These are phyloP conservation scores for Karstenula rhodostoma DNA, from an alignment of 2,329 filamentous ascomycete genomes.

Conservation along the genomic window DNA sequence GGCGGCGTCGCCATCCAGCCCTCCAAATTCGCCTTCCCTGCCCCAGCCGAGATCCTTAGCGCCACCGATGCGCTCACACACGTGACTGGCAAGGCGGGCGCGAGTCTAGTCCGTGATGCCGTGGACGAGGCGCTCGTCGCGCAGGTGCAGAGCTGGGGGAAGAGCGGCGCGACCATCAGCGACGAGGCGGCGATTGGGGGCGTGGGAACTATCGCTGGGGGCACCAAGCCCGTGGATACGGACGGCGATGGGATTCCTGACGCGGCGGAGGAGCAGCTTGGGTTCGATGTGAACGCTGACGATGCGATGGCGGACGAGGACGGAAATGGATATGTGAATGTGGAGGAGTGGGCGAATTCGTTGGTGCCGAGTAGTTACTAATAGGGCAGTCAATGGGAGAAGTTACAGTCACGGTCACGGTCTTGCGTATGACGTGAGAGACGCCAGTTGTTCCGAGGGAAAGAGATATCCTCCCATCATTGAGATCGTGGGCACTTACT, in stretches of 20 bases:
- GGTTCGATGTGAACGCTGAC: constrained; percentile 44
- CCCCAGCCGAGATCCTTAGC: constrained; percentile 50
- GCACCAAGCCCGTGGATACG: constrained; percentile 52
- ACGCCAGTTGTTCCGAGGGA: no score
- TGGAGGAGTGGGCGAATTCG: constrained; percentile 62
- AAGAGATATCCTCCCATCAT: no score
- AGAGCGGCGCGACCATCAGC: constrained; percentile 55
- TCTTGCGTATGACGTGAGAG: no score
- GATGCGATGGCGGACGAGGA: constrained; percentile 54
- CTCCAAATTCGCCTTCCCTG: constrained; percentile 55
- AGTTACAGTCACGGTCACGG: no score
- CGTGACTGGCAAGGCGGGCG: constrained; percentile 53
- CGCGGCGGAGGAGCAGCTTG: constrained; percentile 56
- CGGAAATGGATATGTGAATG: constrained; percentile 55
- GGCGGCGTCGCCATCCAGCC: constrained; percentile 56
- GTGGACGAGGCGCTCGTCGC: constrained; percentile 55
- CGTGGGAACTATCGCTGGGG: constrained; percentile 50
- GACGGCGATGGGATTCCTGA: constrained; percentile 63
- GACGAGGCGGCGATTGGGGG: constrained; percentile 57
- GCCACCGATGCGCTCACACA: constrained; percentile 53
- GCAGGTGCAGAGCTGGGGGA: constrained; percentile 58
- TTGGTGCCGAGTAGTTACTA: constrained; percentile 43
- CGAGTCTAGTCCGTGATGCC: constrained; percentile 55
- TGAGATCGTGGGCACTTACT: no score
- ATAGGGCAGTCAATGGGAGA: not conserved